Evolutionary conservation across 108 stramenopile genomes (phyloP).

Genomic region (Hondaea fermentalgiana): DNA sequence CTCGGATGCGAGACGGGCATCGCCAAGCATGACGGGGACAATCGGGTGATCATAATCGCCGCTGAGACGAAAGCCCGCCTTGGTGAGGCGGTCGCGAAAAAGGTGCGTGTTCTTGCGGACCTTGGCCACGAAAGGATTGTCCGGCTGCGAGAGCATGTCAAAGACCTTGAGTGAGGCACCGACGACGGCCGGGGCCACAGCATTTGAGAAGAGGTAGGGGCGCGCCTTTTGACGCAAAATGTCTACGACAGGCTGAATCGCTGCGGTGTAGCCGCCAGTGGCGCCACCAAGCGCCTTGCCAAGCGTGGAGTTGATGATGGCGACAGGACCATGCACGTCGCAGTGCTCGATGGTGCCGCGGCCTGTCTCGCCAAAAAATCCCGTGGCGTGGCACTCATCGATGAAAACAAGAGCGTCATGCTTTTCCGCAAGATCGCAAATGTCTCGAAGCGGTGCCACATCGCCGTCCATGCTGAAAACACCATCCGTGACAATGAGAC

Average conservation of each 20-base stretch:
- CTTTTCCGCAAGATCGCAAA: constrained; percentile 29
- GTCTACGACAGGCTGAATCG: constrained; percentile 23
- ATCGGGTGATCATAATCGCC: constrained; percentile 31
- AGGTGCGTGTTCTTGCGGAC: constrained; percentile 15
- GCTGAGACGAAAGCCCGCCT: constrained; percentile 24
- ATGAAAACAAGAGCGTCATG: constrained; percentile 35
- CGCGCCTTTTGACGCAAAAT: constrained; percentile 28
- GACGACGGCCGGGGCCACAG: constrained; percentile 33
- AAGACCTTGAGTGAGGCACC: constrained; percentile 31
- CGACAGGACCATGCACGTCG: constrained; percentile 27
- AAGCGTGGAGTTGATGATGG: constrained; percentile 39
- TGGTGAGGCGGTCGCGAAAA: constrained; percentile 19
- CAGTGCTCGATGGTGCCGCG: constrained; percentile 31
- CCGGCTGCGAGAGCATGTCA: constrained; percentile 20
- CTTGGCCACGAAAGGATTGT: constrained; percentile 16
- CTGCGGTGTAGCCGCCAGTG: constrained; percentile 40
- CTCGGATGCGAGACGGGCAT: constrained; percentile 33
- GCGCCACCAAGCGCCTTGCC: constrained; percentile 43
- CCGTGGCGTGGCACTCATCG: constrained; percentile 40
- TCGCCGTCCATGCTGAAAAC: constrained; percentile 31
- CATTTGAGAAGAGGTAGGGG: constrained; percentile 39
- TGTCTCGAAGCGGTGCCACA: constrained; percentile 21
- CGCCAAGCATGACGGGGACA: constrained; percentile 37
- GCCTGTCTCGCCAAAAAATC: constrained; percentile 36
- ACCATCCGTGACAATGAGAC: constrained; percentile 40